Conservation (phyloP, 78 protist species). For the Dictyostelium intermedium region DNA sequence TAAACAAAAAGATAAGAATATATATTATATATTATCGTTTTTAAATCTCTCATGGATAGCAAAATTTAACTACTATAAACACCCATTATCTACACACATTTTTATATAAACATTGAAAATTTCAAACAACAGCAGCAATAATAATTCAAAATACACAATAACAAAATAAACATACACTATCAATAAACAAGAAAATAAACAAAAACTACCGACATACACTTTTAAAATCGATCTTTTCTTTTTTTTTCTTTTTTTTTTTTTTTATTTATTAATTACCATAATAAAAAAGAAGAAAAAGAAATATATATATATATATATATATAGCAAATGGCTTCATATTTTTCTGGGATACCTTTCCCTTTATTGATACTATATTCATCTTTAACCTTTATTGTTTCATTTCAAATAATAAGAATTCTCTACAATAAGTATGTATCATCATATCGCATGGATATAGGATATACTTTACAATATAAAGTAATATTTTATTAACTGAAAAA, state of each 20-base stretch:
- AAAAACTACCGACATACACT: not conserved
- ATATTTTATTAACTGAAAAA: not conserved
- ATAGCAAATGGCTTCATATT: not conserved
- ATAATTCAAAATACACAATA: not conserved
- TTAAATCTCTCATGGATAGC: not conserved
- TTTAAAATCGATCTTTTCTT: not conserved
- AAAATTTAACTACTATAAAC: not conserved
- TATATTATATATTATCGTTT: not conserved
- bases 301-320: not conserved
- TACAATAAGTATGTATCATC: constrained; percentile 35
- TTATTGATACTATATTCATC: constrained; percentile 31
- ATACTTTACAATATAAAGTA: too few species aligned
- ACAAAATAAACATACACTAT: not conserved
- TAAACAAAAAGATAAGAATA: not conserved
- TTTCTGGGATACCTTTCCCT: constrained; percentile 1
- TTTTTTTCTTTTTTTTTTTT: too few species aligned
- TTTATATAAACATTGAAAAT: not conserved
- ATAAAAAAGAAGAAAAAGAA: not conserved
- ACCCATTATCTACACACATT: not conserved
- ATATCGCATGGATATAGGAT: too few species aligned
- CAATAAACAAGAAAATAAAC: not conserved
- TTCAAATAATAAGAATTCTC: constrained; percentile 64
- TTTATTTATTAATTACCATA: not conserved
- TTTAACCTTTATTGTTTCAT: constrained; percentile 24
- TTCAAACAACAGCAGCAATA: not conserved